Evolutionary conservation across 2,329 filamentous ascomycete species (phyloP), one percentile per base, ranked within the genome.

Genomic region (Dothiorella sarmentorum): DNA sequence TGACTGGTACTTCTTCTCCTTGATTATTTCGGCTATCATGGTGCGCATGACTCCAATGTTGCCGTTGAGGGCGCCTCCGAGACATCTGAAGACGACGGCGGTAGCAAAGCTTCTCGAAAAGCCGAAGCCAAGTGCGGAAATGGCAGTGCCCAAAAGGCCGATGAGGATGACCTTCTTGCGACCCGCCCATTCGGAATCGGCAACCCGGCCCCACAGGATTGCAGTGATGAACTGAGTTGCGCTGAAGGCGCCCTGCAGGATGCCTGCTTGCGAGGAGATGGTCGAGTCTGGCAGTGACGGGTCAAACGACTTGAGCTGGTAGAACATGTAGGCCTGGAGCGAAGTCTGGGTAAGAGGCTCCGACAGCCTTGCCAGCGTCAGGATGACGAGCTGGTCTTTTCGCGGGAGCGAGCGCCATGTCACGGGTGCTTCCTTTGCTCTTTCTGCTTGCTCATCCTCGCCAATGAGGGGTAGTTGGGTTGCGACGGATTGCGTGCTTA

Each of bases 271-370:
- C 18, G 82, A 80, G 0, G 91, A 84, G 63, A 96, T 91, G 2
- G 82, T 85, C 2, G 80, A 80, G 56, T 86, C 81, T 2, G 81
- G 75, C 18, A 81, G 71, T 20, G 73, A 78, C 2, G 79, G 78
- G 22, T 89, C 80, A 65, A 96, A 93, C 60, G 87, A 93, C 65
- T 85, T 85, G n/a, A 96, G 82, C 71, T 94, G 90, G 72, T 93
- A 95, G 74, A 90, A 95, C 78, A 95, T 85, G 73, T 95, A 95
- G 1, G 88, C 58, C 13, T 70, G 70, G 2, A 73, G 65, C 1
- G 70, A 73, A 0, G 89, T 91, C 68, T 94, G 89, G 0, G 90
- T 88, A 33, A 96, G 76, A 3, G 91, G 91, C 69, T 96, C 91
- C 10, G 88, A 90, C 20, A 96, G 77, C 26, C 91, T 85, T 7